Evolutionary conservation across 2,329 filamentous ascomycete species (phyloP), one percentile per base, ranked within the genome.

Genomic region (Stagonosporopsis cucurbitacearum): DNA sequence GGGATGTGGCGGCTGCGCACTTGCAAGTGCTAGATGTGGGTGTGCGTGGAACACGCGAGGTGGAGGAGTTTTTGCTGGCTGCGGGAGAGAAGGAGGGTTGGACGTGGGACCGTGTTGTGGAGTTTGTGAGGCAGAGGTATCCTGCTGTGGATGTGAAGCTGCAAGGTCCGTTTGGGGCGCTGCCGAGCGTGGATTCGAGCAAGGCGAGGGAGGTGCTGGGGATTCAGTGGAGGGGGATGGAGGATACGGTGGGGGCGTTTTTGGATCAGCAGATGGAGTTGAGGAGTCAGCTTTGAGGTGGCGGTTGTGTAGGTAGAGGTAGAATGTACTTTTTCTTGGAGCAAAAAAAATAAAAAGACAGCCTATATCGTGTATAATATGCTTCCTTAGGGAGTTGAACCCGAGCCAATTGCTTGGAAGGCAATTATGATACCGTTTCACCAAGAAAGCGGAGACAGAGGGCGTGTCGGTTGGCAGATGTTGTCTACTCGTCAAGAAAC

Each of bases 1-100:
- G 57, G n/a, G 66, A 73, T 35, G 65, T 71, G 19, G 67, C 69
- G 1, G 40, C 58, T 22, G 65, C 64, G 20, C 70, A 73, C 32
- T 19, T 72, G 9, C 58, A 48, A 30, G 67, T 66, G 17, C 39
- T 62, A 1, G 30, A 45, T 9, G 17, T 54, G 3, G 4, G 39
- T 36, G 30, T 45, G 11, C 20, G n/a, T 5, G 9, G 17, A 3
- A 22, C 5, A 17, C 7, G 12, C 1, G 20, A 49, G 25, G 51
- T 54, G 11, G 51, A 39, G 7, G 45, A 54, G n/a, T 54, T 54
- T 19, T 22, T 49, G n/a, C 23, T 54, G 13, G 25, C 39, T 20
- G 47, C 52, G 6, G 23, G 47, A 4, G 23, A 42, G 58, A 26
- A 37, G 55, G 19, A 54, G n/a, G 23, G 47, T 0, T 57, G 58